Evolutionary conservation across 805 yeast species (phyloP), one percentile per base, ranked within the genome.

Genomic region (Yarrowia yakushimensis): DNA sequence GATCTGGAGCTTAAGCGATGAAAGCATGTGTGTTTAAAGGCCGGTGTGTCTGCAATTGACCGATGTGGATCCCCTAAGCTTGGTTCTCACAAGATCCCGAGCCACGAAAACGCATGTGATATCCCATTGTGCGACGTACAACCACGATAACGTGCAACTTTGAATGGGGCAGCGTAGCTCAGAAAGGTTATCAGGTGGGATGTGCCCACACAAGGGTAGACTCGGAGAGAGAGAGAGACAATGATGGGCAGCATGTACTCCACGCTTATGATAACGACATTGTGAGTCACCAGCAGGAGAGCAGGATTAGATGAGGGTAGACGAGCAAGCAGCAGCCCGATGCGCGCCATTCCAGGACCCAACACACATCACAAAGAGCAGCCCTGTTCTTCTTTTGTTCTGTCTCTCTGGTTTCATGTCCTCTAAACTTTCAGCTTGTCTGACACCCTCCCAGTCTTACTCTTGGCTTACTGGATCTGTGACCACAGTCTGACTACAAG

Each of bases 131-230:
- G 52, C 52, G 52, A 45, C 52, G 28, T 30, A 36, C 27, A 36
- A 30, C 52, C 52, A 45, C 52, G 52, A 45, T 45, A 45, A 45
- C 52, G 52, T 43, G 52, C 52, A 45, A 45, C 52, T 45, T 45
- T 45, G 52, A 45, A 45, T 45, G 36, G 52, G 52, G 52, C 52
- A 45, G 52, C 52, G 28, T 18, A 23, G 36, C 27, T 28, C 13
- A 45, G 36, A 45, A 45, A 45, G 52, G 52, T 45, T 45, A 45
- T 45, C 52, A 45, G 36, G 52, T 20, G 52, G 52, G 52, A 34
- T 18, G 13, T 22, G 34, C 13, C 36, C 52, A 30, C 18, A 28
- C 50, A 43, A 43, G 27, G 50, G 34, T 27, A 20, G 30, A 22
- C 23, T 36, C 10, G 12, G 27, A 22, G 43, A 22, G 45, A 41